These are phyloP conservation scores for Ogataea parapolymorpha DNA, from an alignment of 805 yeast species.

Conservation along the genomic window DNA sequence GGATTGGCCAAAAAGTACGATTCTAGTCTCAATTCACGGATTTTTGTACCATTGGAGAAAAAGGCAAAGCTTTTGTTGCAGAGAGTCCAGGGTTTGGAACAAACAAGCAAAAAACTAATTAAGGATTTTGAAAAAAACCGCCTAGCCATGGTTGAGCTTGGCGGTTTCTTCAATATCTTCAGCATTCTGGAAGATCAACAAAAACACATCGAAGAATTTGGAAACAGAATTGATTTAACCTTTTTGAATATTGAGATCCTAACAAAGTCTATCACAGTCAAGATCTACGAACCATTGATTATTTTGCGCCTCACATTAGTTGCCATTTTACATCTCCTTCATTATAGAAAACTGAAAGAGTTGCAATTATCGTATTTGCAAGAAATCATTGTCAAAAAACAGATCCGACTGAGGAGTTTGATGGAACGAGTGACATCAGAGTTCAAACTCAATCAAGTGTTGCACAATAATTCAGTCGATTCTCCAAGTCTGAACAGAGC, in stretches of 20 bases:
- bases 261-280: slow-evolving; percentile 35
- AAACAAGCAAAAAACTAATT: slow-evolving; percentile 35
- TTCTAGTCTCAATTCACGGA: slow-evolving; percentile 23
- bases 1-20: slow-evolving; percentile 26
- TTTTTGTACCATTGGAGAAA: slow-evolving; percentile 28
- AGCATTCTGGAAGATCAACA: slow-evolving; percentile 42
- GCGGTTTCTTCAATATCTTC: slow-evolving; percentile 55
- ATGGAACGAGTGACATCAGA: slow-evolving; percentile 25
- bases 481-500: slow-evolving; percentile 35
- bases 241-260: slow-evolving; percentile 49
- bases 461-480: slow-evolving; percentile 22
- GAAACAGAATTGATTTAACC: slow-evolving; percentile 48
- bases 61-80: slow-evolving; percentile 17
- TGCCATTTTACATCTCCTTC: slow-evolving; percentile 42
- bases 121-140: slow-evolving; percentile 40
- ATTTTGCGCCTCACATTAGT: slow-evolving; percentile 44
- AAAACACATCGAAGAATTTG: slow-evolving; percentile 44
- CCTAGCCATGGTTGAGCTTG: slow-evolving; percentile 45
- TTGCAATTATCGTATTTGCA: slow-evolving; percentile 44
- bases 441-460: slow-evolving; percentile 24
- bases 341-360: slow-evolving; percentile 50
- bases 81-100: slow-evolving; percentile 32
- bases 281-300: slow-evolving; percentile 50
- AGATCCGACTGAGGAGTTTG: slow-evolving; percentile 27
- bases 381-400: slow-evolving; percentile 39